phyloP scores from a whole-genome alignment of 1,284 basidiomycete species.

The Heterobasidion irregulare region DNA sequence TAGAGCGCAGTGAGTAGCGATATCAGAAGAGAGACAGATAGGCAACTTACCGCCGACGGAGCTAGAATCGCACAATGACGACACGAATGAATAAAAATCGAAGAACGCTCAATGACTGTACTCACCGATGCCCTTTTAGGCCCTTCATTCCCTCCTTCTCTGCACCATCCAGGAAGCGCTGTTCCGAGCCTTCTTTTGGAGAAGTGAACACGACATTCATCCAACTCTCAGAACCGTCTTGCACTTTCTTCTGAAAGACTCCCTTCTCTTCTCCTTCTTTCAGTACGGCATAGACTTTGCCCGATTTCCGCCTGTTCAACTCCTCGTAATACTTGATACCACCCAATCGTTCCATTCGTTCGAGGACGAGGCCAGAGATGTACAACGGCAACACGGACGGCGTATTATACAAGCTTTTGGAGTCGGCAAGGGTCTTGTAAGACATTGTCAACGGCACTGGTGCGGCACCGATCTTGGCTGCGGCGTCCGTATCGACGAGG shows the following conservation, averaged over 20 bases:
- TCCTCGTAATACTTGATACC: slow-evolving; percentile 66
- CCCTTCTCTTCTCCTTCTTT: slow-evolving; percentile 66
- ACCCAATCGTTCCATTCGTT: slow-evolving; percentile 60
- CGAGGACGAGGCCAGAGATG: slow-evolving; percentile 82
- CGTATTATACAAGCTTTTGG: slow-evolving; percentile 88
- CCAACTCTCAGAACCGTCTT: slow-evolving; percentile 72
- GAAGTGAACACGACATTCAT: slow-evolving; percentile 92
- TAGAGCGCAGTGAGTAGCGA: slow-evolving; percentile 14
- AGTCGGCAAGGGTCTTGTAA: slow-evolving; percentile 82
- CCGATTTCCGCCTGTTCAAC: slow-evolving; percentile 65
- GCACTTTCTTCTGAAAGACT: slow-evolving; percentile 60
- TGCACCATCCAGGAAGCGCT: slow-evolving; percentile 72
- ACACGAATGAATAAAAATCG: neutral
- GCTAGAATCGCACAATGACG: slow-evolving; percentile 3
- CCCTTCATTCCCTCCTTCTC: slow-evolving; percentile 74
- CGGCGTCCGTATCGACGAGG: slow-evolving; percentile 79
- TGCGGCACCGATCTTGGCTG: slow-evolving; percentile 64
- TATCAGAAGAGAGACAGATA: neutral
- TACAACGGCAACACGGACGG: slow-evolving; percentile 93
- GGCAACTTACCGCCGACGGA: slow-evolving; percentile 13
- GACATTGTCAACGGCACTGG: slow-evolving; percentile 77
- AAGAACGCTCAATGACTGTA: slow-evolving; percentile 6
- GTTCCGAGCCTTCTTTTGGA: slow-evolving; percentile 57
- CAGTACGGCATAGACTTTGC: slow-evolving; percentile 67
- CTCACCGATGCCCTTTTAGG: slow-evolving; percentile 87